Evolutionary conservation across 345 rosid genomes (phyloP).

Genomic region (Eucalyptus albens): DNA sequence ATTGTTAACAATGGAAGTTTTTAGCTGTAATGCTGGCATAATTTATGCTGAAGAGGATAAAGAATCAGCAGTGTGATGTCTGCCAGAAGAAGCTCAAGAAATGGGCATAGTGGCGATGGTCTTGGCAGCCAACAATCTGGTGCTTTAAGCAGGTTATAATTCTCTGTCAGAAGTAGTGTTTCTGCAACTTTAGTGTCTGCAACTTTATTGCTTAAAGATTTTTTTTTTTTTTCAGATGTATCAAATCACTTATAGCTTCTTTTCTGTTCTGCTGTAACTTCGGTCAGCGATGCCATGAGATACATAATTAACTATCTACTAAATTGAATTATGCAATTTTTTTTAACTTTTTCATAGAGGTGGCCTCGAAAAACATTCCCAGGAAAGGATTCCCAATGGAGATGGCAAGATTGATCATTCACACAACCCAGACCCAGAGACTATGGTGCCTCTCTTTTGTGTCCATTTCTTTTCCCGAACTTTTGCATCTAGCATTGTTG

Average conservation of each 20-base stretch:
- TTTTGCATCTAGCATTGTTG: neutral
- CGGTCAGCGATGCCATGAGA: neutral
- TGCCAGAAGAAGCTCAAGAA: constrained; percentile 11
- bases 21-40: neutral
- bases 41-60: neutral
- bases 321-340: neutral
- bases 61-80: constrained; percentile 17
- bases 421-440: constrained; percentile 50
- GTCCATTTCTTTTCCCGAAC: neutral
- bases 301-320: neutral
- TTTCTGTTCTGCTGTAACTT: neutral
- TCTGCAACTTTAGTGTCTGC: neutral
- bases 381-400: constrained; percentile 24
- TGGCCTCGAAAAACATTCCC: constrained; percentile 17
- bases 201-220: neutral
- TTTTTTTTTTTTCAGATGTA: neutral
- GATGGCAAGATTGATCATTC: constrained; percentile 19
- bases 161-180: neutral
- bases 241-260: neutral
- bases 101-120: constrained; percentile 2
- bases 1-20: constrained; percentile 1
- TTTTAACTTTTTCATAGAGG: constrained; percentile 8
- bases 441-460: constrained; percentile 36
- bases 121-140: constrained; percentile 8
- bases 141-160: constrained; percentile 15